These are phyloP conservation scores for Biscogniauxia sp. DNA, from an alignment of 2,329 filamentous ascomycete species.

Conservation along the genomic window DNA sequence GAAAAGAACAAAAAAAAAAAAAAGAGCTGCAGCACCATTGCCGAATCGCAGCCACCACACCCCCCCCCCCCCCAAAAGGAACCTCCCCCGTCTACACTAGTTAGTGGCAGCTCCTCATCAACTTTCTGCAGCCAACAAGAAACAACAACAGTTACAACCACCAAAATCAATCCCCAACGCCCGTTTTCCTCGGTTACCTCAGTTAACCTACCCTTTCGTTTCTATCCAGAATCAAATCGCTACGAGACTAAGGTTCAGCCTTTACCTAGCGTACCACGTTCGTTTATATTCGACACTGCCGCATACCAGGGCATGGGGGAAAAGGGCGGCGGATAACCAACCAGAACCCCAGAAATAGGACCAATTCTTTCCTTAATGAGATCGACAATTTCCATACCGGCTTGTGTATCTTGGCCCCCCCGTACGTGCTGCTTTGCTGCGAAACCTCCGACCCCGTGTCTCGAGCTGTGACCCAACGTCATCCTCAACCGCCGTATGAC, in stretches of 20 bases:
- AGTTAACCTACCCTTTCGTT: neutral
- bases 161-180: neutral
- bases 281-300: neutral
- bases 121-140: neutral
- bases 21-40: neutral
- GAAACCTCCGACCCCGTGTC: constrained; percentile 9
- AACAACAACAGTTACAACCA: neutral
- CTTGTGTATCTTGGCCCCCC: constrained; percentile 12
- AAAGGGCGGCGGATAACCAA: neutral
- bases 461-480: constrained; percentile 9
- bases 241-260: neutral
- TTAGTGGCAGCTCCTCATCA: neutral
- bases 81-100: neutral
- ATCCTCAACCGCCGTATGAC: constrained; percentile 13
- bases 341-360: neutral
- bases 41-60: neutral
- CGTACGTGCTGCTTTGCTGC: constrained; percentile 10
- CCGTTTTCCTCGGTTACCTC: neutral
- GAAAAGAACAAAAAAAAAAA: neutral
- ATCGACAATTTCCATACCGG: constrained; percentile 17
- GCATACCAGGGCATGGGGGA: neutral
- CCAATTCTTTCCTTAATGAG: constrained; percentile 18
- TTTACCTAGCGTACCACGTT: neutral
- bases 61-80: neutral
- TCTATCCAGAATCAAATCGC: neutral